Evolutionary conservation across 2,329 filamentous ascomycete genomes (phyloP), one percentile per base, ranked within the genome.

Genomic region (Colletotrichum tropicale): DNA sequence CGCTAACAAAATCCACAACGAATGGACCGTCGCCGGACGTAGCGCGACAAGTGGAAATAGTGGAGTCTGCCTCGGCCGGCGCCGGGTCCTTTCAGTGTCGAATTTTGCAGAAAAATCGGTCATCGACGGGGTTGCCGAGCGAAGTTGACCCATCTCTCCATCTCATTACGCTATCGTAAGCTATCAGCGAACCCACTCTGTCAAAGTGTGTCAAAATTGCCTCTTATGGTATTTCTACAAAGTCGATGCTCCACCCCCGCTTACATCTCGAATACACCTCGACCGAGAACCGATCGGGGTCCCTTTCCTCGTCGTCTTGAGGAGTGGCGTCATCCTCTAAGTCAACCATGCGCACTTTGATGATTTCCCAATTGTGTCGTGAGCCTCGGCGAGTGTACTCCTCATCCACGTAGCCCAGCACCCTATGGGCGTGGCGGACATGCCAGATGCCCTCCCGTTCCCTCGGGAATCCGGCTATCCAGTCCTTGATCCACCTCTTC

Each of bases 191-290:
- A 30, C 26, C 56, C 56, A 61, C 56, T 8, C 10, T 21, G 26
- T 18, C 18, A n/a, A 13, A 18, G 5, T 30, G 28, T 3, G 10
- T 34, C 26, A 21, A 13, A 61, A 71, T 60, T 71, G 21, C 52
- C 36, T 36, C 6, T 68, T 30, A 72, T 7, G 70, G 70, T 67
- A 72, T 61, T 67, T 72, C 70, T 13, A 72, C 64, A 72, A 67
- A 72, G 21, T 72, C 70, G n/a, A 72, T 62, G 30, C 70, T 72
- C 64, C 64, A 72, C 8, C 70, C 70, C 55, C 62, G 62, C 55
- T 68, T 67, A 28, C 64, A 67, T 18, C 70, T 38, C 21, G 70
- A 72, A 26, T 72, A 68, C 18, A 72, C 36, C 55, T 72, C 70
- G 21, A 72, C 70, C 34, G 64, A 67, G 38, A 72, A 68, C 36